Base-by-base conservation (phyloP, 441 rosid genomes). In the Aleurites moluccanus region DNA sequence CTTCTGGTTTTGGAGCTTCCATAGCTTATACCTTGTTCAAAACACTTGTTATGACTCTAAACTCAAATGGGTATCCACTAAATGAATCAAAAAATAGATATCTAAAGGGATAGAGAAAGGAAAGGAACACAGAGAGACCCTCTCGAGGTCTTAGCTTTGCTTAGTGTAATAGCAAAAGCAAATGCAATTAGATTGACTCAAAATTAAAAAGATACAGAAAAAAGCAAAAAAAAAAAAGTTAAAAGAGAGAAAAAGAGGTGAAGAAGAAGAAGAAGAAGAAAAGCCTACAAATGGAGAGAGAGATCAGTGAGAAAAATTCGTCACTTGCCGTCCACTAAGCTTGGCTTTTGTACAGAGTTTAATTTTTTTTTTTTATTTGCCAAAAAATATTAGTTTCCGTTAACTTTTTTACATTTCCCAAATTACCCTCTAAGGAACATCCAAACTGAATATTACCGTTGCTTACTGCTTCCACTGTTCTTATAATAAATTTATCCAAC, bases 1-100 rank as follows among this genome's bases (percentile, higher is more conserved):
- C 99, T 78, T 96, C 98, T 65, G 91, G 93, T 77, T 94, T 96
- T 30, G 92, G 91, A 82, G 93, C 92, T 80, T 83, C 98, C 97
- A 92, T 94, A 53, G 73, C 82, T 56, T 47, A 11, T 21, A n/a
- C 25, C 53, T 69, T 23, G 72, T 23, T 62, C 56, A 56, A 70
- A 56, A 27, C 76, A 30, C 65, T 49, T 23, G 10, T 40, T 18
- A 27, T 10, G 15, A 47, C 50, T 45, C 35, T 67, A 40, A 66
- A 60, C 67, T 53, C 67, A 67, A 69, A 77, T 63, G 88, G 78
- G 79, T 66, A 70, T 77, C 65, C 40, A 74, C 74, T 42, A 77
- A 80, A 73, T 70, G 83, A 85, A 67, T 77, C 80, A 70, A 85
- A 80, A 68, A 72, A 78, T 30, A 10, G 72, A 70, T 30, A 47